Percentiles rank a stretch among this genome's conserved stretches.
Conservation (phyloP, 2,329 filamentous ascomycete species). For the Claviceps sorghi region DNA sequence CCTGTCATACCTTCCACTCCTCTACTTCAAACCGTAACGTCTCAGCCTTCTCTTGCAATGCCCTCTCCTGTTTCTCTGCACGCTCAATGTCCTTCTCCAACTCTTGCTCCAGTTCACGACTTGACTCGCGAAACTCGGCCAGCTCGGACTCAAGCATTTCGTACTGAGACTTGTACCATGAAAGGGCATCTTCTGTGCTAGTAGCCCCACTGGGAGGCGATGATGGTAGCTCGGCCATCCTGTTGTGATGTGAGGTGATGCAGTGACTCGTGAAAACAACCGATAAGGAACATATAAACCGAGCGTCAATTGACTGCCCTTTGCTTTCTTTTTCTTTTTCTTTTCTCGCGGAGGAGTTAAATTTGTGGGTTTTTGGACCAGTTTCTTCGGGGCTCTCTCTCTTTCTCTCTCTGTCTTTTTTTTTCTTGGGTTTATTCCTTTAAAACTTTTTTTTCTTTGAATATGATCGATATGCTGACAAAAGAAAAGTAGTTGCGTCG, state of each 20-base stretch:
- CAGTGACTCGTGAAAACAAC: background rate
- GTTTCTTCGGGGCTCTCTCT: background rate
- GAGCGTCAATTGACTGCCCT: background rate
- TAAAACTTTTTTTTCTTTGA: background rate
- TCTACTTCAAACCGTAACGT: constrained; percentile 76
- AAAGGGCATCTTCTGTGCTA: constrained; percentile 58
- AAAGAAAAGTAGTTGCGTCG: constrained; percentile 3
- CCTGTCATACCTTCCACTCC: constrained; percentile 77
- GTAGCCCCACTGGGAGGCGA: constrained; percentile 43
- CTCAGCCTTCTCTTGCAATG: constrained; percentile 77
- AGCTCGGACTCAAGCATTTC: constrained; percentile 84
- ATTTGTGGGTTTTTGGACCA: background rate
- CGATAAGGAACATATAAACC: background rate
- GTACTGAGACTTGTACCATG: constrained; percentile 94
- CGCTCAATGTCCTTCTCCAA: constrained; percentile 92
- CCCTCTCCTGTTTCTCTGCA: constrained; percentile 81
- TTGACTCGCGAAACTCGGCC: constrained; percentile 84
- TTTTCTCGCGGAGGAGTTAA: background rate
- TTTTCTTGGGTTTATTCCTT: background rate
- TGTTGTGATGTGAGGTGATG: background rate
- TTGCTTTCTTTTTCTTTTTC: background rate
- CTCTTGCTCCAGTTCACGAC: constrained; percentile 84
- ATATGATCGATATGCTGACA: background rate
- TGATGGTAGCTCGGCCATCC: constrained; percentile 46
- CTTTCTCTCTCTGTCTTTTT: background rate